A percentile compares a stretch with the other conserved stretches of the same genome.
Conservation (phyloP, 1,284 basidiomycete species). For the Sanghuangporus baumii region DNA sequence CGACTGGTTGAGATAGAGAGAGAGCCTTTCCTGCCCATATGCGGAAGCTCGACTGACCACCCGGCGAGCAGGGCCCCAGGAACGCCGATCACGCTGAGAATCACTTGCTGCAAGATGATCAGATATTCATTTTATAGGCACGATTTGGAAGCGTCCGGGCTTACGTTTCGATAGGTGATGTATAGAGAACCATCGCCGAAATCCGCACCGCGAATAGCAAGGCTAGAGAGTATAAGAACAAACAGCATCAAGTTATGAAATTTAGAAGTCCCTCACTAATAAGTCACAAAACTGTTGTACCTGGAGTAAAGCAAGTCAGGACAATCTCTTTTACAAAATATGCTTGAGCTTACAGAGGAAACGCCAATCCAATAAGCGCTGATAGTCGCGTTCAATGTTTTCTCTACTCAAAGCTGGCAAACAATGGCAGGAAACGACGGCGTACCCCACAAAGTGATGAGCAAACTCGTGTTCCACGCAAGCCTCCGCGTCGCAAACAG, state of each 20-base stretch:
- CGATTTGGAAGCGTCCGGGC: slow-evolving; percentile 22
- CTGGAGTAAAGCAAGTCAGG: slow-evolving; percentile 24
- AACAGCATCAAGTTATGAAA: background rate
- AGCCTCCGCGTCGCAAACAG: slow-evolving; percentile 18
- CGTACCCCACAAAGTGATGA: slow-evolving; percentile 17
- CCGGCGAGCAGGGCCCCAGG: slow-evolving; percentile 61
- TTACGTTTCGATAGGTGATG: slow-evolving; percentile 63
- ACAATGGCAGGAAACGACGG: background rate
- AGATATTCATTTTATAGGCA: background rate
- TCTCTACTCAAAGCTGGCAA: slow-evolving; percentile 44
- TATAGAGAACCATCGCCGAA: slow-evolving; percentile 59
- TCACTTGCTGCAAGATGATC: slow-evolving; percentile 43
- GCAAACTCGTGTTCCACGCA: slow-evolving; percentile 15
- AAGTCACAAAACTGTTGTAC: slow-evolving; percentile 60
- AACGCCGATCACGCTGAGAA: slow-evolving; percentile 61
- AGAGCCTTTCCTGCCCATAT: slow-evolving; percentile 57
- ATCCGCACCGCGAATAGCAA: slow-evolving; percentile 52
- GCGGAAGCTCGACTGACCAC: slow-evolving; percentile 53
- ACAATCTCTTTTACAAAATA: background rate
- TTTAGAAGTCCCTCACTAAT: slow-evolving; percentile 39
- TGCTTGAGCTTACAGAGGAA: slow-evolving; percentile 47
- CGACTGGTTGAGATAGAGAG: slow-evolving; percentile 52
- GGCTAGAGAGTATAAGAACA: slow-evolving; percentile 29
- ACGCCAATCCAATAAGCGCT: slow-evolving; percentile 72
- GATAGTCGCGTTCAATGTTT: slow-evolving; percentile 36